A percentile compares a stretch with the other conserved stretches of the same genome.
Conservation (phyloP, 2,329 filamentous ascomycete species). For the Neophaeococcomyces mojaviensis region DNA sequence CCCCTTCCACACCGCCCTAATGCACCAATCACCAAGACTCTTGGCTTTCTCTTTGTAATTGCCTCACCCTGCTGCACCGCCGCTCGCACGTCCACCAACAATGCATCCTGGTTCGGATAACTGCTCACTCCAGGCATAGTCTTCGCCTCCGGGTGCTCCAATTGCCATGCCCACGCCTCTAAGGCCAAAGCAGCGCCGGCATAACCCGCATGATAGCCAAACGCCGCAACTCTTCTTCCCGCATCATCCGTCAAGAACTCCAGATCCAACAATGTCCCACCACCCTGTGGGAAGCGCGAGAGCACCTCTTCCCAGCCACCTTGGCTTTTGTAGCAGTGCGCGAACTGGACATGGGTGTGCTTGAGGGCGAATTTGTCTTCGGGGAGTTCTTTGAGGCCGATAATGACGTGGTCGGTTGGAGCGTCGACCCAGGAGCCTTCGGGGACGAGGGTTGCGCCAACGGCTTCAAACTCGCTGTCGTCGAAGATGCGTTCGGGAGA, state of each 20-base stretch:
- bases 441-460: conserved; percentile 58
- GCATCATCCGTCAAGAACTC: conserved; percentile 74
- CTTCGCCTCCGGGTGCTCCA: conserved; percentile 58
- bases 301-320: conserved; percentile 72
- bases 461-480: conserved; percentile 51
- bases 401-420: conserved; percentile 60
- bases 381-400: conserved; percentile 71
- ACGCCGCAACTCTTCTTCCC: conserved; percentile 50
- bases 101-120: conserved; percentile 66
- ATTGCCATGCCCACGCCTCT: conserved; percentile 62
- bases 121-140: conserved; percentile 55
- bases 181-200: conserved; percentile 63
- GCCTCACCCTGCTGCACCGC: conserved; percentile 59
- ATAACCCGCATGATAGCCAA: conserved; percentile 65
- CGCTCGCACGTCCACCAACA: conserved; percentile 68
- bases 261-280: conserved; percentile 72
- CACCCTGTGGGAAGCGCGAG: conserved; percentile 68
- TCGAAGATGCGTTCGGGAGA: conserved; percentile 57
- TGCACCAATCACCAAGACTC: conserved; percentile 75
- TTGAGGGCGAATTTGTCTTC: conserved; percentile 61
- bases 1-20: conserved; percentile 70
- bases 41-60: conserved; percentile 60
- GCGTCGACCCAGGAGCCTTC: conserved; percentile 62
- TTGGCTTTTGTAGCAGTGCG: conserved; percentile 70
- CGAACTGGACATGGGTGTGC: conserved; percentile 66